Evolutionary conservation across 2,329 filamentous ascomycete species (phyloP).

Genomic region (Paecilomyces sp.): DNA sequence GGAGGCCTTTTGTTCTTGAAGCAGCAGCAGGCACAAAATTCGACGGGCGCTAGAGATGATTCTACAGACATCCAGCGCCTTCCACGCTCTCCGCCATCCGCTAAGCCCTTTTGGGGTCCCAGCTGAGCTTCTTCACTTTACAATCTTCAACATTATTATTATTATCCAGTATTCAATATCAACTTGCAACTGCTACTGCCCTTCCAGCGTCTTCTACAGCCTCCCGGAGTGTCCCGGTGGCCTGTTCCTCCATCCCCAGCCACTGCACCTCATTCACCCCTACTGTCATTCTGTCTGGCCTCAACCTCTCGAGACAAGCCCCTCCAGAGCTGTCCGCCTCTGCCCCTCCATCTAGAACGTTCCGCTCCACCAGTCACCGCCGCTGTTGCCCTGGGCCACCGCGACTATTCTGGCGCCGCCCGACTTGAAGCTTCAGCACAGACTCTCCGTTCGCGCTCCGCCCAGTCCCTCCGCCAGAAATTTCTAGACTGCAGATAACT

Average conservation of each 20-base stretch:
- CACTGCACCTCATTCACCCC: no score
- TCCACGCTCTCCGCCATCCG: conserved; percentile 19
- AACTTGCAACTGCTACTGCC: not conserved
- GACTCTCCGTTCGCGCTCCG: conserved; percentile 1
- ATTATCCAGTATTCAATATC: no score
- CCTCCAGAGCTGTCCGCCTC: not conserved
- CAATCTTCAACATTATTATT: no score
- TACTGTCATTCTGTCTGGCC: no score
- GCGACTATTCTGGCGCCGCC: not conserved
- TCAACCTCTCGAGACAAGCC: no score
- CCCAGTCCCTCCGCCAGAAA: conserved; percentile 4
- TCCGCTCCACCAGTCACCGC: conserved; percentile 16
- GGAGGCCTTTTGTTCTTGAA: conserved; percentile 1
- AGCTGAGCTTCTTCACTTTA: no score
- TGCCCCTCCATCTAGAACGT: conserved; percentile 21
- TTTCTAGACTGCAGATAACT: conserved; percentile 1
- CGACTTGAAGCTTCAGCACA: not conserved
- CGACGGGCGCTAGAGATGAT: conserved; percentile 12
- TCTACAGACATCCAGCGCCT: conserved; percentile 34
- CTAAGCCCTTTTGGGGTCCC: not conserved
- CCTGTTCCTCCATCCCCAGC: not conserved
- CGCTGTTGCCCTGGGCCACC: not conserved
- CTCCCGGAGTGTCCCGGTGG: not conserved
- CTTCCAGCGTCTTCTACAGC: not conserved
- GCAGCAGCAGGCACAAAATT: conserved; percentile 10